Evolutionary conservation across 2,329 filamentous ascomycete genomes (phyloP).

Genomic region (Xylaria sp.): DNA sequence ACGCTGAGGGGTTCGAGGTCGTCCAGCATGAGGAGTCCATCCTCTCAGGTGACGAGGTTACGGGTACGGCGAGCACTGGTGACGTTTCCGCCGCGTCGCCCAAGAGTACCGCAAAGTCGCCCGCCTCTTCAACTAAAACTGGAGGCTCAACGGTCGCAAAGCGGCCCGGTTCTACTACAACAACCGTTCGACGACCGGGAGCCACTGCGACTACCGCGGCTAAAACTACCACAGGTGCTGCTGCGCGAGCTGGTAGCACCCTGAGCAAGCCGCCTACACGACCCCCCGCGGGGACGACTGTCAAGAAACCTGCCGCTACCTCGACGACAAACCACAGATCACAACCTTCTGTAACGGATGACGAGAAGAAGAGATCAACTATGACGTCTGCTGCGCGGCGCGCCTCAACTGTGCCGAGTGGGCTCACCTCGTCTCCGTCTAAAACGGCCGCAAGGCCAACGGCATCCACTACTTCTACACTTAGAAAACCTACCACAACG

Average conservation of each 20-base stretch:
- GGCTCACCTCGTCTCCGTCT: constrained; percentile 49
- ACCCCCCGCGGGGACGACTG: constrained; percentile 52
- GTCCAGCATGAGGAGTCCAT: constrained; percentile 56
- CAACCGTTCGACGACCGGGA: constrained; percentile 50
- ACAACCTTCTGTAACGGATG: constrained; percentile 61
- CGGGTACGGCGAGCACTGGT: constrained; percentile 44
- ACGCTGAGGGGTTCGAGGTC: constrained; percentile 58
- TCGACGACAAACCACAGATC: constrained; percentile 57
- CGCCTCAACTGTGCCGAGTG: constrained; percentile 56
- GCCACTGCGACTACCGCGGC: constrained; percentile 43
- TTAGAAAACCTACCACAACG: constrained; percentile 46
- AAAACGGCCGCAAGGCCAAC: constrained; percentile 51
- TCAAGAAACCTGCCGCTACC: constrained; percentile 51
- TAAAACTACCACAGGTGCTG: constrained; percentile 45
- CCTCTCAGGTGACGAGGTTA: constrained; percentile 49
- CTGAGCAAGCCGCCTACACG: constrained; percentile 62
- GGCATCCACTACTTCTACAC: constrained; percentile 47
- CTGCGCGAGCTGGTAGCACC: constrained; percentile 52
- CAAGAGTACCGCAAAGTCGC: constrained; percentile 46
- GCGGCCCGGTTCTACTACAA: constrained; percentile 50
- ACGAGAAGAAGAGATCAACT: constrained; percentile 58
- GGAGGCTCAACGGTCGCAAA: constrained; percentile 49
- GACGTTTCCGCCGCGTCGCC: constrained; percentile 37
- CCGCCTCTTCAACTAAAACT: constrained; percentile 49
- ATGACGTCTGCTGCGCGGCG: constrained; percentile 55